Conservation (phyloP, 306 rosid genomes). For the Rosa rugosa region DNA sequence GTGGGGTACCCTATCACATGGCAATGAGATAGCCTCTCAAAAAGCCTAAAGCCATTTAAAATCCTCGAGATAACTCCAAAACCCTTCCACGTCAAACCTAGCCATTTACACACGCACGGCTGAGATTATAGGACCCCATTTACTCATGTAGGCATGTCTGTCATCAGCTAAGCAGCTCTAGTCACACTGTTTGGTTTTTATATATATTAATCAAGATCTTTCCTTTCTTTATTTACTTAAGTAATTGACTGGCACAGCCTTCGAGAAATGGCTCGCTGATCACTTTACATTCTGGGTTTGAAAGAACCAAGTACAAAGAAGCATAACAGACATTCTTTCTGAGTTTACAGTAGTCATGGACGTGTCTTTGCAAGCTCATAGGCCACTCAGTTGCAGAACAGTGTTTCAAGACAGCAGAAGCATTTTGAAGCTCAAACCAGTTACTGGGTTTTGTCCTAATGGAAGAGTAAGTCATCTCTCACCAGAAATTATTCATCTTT, state of each 20-base stretch:
- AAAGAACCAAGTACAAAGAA: constrained; percentile 11
- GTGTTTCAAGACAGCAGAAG: constrained; percentile 34
- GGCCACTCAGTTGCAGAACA: constrained; percentile 38
- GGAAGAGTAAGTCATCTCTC: constrained; percentile 27
- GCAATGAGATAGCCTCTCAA: not conserved
- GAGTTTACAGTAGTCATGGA: constrained; percentile 37
- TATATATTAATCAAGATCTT: not conserved
- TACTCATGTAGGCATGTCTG: not conserved
- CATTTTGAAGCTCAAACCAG: constrained; percentile 41
- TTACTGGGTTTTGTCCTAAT: constrained; percentile 38
- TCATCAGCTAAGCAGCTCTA: constrained; percentile 12
- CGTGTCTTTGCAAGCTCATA: constrained; percentile 44
- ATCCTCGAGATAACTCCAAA: not conserved
- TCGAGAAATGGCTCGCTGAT: constrained; percentile 18
- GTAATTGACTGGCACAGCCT: constrained; percentile 16
- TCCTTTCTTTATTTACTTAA: not conserved
- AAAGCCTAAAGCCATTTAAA: not conserved
- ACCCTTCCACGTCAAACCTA: not conserved
- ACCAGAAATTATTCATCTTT: constrained; percentile 33
- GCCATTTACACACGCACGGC: constrained; percentile 24
- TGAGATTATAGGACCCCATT: constrained; percentile 7
- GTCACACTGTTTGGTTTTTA: not conserved
- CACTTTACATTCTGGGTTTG: constrained; percentile 1
- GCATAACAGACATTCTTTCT: constrained; percentile 7
- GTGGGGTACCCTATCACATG: not conserved